Evolutionary conservation across 352 stramenopile species (phyloP).

Genomic region (Phytophthora sojae): DNA sequence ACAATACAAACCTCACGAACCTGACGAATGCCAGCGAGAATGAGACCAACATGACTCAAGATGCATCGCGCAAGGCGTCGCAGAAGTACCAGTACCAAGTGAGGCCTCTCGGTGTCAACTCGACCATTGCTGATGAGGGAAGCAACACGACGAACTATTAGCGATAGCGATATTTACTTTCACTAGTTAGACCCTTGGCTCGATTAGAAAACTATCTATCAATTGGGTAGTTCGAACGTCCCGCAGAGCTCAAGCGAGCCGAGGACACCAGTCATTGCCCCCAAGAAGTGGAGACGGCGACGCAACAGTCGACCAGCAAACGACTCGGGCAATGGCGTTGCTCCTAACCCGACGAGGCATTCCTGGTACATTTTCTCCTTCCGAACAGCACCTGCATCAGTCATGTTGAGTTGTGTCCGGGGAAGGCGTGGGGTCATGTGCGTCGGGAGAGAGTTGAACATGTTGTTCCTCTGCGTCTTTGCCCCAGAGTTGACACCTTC

Average conservation of each 20-base stretch:
- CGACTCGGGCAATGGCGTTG: background rate
- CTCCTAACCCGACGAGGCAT: background rate
- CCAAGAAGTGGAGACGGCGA: background rate
- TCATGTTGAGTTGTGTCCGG: slow-evolving; percentile 3
- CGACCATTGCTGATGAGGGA: background rate
- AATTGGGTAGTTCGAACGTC: background rate
- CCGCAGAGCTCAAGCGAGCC: background rate
- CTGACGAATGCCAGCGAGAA: slow-evolving; percentile 1
- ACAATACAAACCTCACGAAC: too few relatives aligned
- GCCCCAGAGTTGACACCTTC: background rate
- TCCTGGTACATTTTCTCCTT: background rate
- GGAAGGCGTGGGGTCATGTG: slow-evolving; percentile 1
- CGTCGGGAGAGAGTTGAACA: background rate
- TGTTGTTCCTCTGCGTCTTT: slow-evolving; percentile 2
- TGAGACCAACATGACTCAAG: background rate
- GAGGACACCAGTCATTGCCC: background rate
- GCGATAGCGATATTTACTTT: background rate
- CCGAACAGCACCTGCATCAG: background rate
- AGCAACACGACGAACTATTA: slow-evolving; percentile 13
- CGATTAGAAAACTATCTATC: background rate
- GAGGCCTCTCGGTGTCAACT: slow-evolving; percentile 10
- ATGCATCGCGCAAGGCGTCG: background rate
- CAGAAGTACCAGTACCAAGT: slow-evolving; percentile 32
- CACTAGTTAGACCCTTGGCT: background rate
- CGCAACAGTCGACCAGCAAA: slow-evolving; percentile 3